phyloP scores from a whole-genome alignment of 352 stramenopile genomes.

The Porosira glacialis region DNA sequence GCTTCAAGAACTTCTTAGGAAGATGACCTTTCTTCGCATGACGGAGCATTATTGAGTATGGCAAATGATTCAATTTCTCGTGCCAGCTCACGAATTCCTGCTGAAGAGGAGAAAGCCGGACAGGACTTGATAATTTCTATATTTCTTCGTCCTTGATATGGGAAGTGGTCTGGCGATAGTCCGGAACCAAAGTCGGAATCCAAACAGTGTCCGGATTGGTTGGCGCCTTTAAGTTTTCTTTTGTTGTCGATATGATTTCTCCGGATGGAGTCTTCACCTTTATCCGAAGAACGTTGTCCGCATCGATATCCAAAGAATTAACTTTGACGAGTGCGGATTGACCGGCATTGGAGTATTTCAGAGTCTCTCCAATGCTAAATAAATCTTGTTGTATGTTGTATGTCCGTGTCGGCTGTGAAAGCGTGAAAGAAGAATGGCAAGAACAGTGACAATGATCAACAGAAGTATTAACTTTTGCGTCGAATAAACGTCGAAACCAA shows the following conservation, averaged over 20 bases:
- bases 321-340: neutral
- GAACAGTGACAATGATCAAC: neutral
- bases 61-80: conserved; percentile 5
- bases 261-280: neutral
- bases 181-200: conserved; percentile 11
- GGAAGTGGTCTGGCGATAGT: neutral
- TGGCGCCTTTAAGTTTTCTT: conserved; percentile 1
- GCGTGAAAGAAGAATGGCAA: neutral
- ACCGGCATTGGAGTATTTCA: neutral
- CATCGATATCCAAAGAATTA: neutral
- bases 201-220: conserved; percentile 12
- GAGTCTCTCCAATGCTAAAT: conserved; percentile 5
- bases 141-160: conserved; percentile 1
- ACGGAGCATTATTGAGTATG: conserved; percentile 9
- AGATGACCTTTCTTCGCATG: conserved; percentile 7
- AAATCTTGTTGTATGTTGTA: neutral
- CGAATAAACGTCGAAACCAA: neutral
- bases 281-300: neutral
- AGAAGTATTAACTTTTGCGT: neutral
- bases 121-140: neutral
- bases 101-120: conserved; percentile 1
- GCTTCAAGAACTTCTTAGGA: conserved; percentile 4
- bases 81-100: conserved; percentile 3
- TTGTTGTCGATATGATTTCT: neutral
- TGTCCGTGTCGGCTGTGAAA: neutral